Evolutionary conservation across 1,284 basidiomycete species (phyloP), one percentile per base, ranked within the genome.

Genomic region (Moesziomyces globuligerus): DNA sequence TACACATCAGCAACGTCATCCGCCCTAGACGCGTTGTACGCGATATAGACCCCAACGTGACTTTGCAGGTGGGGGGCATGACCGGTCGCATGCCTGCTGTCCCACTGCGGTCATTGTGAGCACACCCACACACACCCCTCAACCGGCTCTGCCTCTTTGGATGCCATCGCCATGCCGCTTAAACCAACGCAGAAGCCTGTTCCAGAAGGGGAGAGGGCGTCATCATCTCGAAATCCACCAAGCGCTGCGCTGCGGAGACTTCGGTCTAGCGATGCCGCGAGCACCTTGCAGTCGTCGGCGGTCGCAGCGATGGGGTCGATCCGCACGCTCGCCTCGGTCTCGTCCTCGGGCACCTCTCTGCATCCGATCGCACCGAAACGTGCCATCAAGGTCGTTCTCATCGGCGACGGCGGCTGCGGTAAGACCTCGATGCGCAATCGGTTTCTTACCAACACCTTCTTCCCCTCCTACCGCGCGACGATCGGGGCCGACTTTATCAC

Each of bases 401-500:
- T 79, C 41, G 77, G 77, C 18, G 69, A 74, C 34, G 69, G 59
- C 10, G 54, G 60, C 1, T 55, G 39, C n/a, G 77, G 77, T 49
- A 79, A 79, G 49, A 79, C 76, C 0, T 60, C 74, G 1, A 51
- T 79, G 28, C 66, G 75, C 9, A 61, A 70, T 10, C 68, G 60
- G 1, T 78, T 72, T 28, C 58, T 78, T 25, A 58, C 71, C 1
- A 36, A 49, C n/a, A 48, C 39, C 2, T 79, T 76, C 39, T 57
- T 51, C 23, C 58, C 69, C 0, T 57, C 59, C 7, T 79, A 79
- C 55, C 48, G 62, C 1, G 74, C 76, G 1, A 79, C 78, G 0
- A 79, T 79, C 50, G 78, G 78, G 6, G 76, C 76, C 10, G 78
- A 79, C 43, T 79, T 79, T 41, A 65, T 78, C 48, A 75, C 74